Base-by-base conservation (phyloP, 345 rosid species). In the Acer negundo region DNA sequence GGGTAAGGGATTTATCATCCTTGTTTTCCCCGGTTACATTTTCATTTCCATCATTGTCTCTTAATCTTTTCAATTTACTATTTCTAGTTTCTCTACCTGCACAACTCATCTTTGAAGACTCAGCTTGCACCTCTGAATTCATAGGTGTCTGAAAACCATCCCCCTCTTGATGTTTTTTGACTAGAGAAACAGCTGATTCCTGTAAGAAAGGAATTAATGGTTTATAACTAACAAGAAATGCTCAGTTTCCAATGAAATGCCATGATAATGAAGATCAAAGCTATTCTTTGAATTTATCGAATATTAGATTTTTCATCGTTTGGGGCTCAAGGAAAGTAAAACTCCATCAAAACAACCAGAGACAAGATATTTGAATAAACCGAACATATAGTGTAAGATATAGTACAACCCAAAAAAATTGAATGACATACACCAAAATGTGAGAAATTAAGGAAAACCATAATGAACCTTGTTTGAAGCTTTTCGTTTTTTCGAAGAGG, bases 391-490 rank as follows among this genome's bases (percentile, higher is more conserved):
- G 3, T 35, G 38, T 35, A 35, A 35, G 38, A 35, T 35, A 47
- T 11, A 10, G 51, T 10, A 47, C 16, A 47, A 47, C 51, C 16
- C 51, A 47, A 47, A 47, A 47, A 10, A 11, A 11, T 10, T 47
- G 16, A 11, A 47, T 47, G 15, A 11, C 51, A 47, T 47, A 47
- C 15, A 11, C 11, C 51, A 67, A 49, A 11, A 67, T 56, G 47
- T 38, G 19, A 70, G 63, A 26, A 62, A 71, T 23, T 61, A 47
- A 63, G 78, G 58, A 73, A 20, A 44, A 40, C 11, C 12, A 10
- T 42, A 35, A 8, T 76, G 61, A 51, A 89, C 88, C 90, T 84
- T 70, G 8, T 42, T 26, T 15, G 74, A 20, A 75, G 55, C 77
- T 53, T 31, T 61, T 35, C 51, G 17, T 69, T 84, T 83, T 31